Base-by-base conservation (phyloP, 306 rosid species). In the Sicyos edulis region DNA sequence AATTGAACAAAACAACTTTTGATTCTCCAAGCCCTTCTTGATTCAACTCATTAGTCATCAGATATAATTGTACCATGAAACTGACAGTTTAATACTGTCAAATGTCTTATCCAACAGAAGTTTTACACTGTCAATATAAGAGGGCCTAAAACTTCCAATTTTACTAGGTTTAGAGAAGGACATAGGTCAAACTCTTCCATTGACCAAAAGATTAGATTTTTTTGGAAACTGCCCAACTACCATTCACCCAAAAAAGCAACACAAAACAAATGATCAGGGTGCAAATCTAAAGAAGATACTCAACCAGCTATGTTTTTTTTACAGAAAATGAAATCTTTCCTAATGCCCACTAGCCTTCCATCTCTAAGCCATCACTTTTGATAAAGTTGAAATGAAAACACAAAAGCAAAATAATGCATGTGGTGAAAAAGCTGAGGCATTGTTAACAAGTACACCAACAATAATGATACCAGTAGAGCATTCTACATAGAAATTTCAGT, bases 401-500 rank as follows among this genome's bases (percentile, higher is more conserved):
- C 5, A 4, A 57, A 14, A 34, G 22, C 13, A 40, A 42, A 17
- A 19, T 20, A 13, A 58, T 65, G 34, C 19, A 47, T 20, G 42
- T 13, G 72, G 57, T 47, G 56, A 50, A 68, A 67, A 68, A 49
- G 44, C 45, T 22, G 45, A 47, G 34, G 10, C 47, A 42, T 42
- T 42, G 47, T 9, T 12, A 42, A 9, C 47, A 42, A 42, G 10
- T 9, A 42, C 47, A 42, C 47, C 71, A 37, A 6, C 44, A 37
- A 37, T 37, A 37, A 37, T 37, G 32, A 6, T 19, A 66, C 72
- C 71, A 66, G 50, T 10, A 42, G 26, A 66, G 72, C 72, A 44
- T 64, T 5, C 29, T 40, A 47, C 52, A 26, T 13, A 45, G 56
- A 68, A 1, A 49, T 22, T 68, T 21, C 44, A 49, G 54, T 45